Percentiles rank a stretch among this genome's conserved stretches.
phyloP scores from a whole-genome alignment of 169 alveolate species.

The Besnoitia besnoiti region DNA sequence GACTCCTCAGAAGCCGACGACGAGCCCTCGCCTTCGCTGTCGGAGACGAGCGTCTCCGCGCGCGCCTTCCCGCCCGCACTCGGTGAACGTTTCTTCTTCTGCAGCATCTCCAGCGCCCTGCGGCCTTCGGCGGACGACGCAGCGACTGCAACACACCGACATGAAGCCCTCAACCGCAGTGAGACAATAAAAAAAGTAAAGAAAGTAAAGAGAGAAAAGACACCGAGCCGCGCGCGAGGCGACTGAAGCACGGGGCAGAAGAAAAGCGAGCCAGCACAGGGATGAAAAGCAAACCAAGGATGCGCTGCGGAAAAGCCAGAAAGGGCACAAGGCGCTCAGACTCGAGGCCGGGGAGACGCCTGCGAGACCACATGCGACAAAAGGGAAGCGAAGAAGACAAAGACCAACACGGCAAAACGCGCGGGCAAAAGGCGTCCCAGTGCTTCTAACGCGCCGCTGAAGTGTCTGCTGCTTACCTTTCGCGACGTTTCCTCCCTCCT shows the following conservation, averaged over 20 bases:
- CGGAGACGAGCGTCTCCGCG: not conserved
- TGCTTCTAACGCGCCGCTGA: not conserved
- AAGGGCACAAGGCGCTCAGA: not conserved
- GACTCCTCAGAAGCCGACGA: not conserved
- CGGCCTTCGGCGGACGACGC: conserved; percentile 26
- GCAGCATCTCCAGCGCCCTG: conserved; percentile 11
- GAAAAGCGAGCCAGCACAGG: not conserved
- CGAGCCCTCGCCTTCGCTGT: conserved; percentile 2
- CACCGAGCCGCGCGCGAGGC: not conserved
- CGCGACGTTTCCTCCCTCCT: not conserved
- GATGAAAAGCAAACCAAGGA: not conserved
- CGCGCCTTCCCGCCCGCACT: not conserved
- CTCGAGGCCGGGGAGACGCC: not conserved
- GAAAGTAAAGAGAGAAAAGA: not conserved
- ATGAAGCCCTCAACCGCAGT: not conserved
- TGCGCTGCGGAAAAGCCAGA: not conserved
- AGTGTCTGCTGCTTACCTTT: not conserved
- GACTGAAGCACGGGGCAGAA: not conserved
- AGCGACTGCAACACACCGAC: not conserved
- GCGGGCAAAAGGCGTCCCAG: not conserved
- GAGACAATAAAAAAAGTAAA: not conserved
- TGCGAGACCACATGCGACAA: not conserved
- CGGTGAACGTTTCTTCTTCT: conserved; percentile 6
- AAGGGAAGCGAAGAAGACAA: not conserved
- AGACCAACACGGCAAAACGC: too few species aligned